Evolutionary conservation across 495 filamentous ascomycete genomes (phyloP), one percentile per base, ranked within the genome.

Genomic region (Glutinoglossum americanum): DNA sequence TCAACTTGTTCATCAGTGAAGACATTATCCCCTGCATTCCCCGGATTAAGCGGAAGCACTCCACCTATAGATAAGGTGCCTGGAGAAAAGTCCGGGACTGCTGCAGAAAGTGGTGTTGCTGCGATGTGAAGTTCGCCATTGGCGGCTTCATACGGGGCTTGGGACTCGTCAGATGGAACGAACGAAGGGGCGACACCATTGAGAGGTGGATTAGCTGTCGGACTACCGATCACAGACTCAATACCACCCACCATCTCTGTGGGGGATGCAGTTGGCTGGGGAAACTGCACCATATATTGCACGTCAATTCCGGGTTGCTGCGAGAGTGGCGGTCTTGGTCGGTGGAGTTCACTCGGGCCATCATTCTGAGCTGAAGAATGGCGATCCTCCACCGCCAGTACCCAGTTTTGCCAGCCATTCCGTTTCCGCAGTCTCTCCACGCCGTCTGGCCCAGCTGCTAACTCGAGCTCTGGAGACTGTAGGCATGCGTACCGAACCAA

Each of bases 341-440:
- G 58, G 0, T 68, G 63, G 0, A 72, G 47, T 19, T 71, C 63
- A 17, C 66, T 60, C 28, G 76, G 74, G n/a, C 78, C 79, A 32
- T 78, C 73, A 57, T 79, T 77, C 65, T 79, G 77, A 19, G 79
- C 81, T 21, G 73, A 70, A 13, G 73, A 68, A 57, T 84, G 77
- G 54, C 83, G 79, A 58, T 80, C 72, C 27, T 76, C 72, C 48
- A 81, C 66, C 28, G 69, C 70, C 55, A 96, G 68, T 11, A 94
- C 76, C 79, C 86, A 98, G 58, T 80, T 78, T 56, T 84, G 71
- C 87, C 89, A 96, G 6, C 77, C 80, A 8, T 89, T 77, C 28
- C 76, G 75, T 44, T 76, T 76, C n/a, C 92, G 82, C 55, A 98
- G 63, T n/a, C 84, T 73, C 67, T 95, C 85, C 26, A 82, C 68